phyloP scores from a whole-genome alignment of 106 monocot species.

The Platanthera zijinensis region DNA sequence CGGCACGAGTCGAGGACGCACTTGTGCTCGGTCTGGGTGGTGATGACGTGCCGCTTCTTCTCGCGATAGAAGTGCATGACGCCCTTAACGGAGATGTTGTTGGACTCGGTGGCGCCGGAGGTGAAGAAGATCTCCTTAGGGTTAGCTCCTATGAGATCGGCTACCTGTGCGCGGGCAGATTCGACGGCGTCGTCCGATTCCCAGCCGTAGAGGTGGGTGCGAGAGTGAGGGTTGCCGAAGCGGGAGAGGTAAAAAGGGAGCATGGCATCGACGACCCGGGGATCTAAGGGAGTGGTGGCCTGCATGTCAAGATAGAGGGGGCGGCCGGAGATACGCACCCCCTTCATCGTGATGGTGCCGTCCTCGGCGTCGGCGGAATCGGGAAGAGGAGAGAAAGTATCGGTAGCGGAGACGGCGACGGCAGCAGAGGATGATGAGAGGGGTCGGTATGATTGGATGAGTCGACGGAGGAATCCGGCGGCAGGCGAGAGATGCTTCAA shows the following conservation, averaged over 20 bases:
- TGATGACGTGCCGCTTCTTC: constrained; percentile 69
- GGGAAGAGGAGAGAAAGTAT: background rate
- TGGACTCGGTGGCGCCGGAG: constrained; percentile 97
- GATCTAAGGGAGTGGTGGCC: constrained; percentile 91
- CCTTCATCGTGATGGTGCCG: constrained; percentile 58
- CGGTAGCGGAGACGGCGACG: constrained; percentile 3
- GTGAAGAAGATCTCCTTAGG: constrained; percentile 97
- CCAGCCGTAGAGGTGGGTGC: constrained; percentile 98
- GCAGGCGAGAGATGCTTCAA: constrained; percentile 3
- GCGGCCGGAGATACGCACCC: constrained; percentile 70
- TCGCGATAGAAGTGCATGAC: constrained; percentile 73
- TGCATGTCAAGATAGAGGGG: constrained; percentile 99
- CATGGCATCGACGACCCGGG: constrained; percentile 94
- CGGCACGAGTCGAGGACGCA: constrained; percentile 99
- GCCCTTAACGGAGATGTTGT: constrained; percentile 96
- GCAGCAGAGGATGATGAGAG: constrained; percentile 20
- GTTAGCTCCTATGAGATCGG: constrained; percentile 55
- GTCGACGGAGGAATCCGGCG: constrained; percentile 12
- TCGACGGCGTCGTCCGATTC: constrained; percentile 95
- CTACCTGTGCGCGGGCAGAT: constrained; percentile 65
- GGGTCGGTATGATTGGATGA: constrained; percentile 1
- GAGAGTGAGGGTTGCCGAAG: constrained; percentile 97
- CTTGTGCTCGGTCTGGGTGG: constrained; percentile 99
- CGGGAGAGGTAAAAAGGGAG: constrained; percentile 86
- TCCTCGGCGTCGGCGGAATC: constrained; percentile 11